These are phyloP conservation scores for Aspergillus fumigatus DNA, from an alignment of 2,329 filamentous ascomycete species.

Conservation along the genomic window DNA sequence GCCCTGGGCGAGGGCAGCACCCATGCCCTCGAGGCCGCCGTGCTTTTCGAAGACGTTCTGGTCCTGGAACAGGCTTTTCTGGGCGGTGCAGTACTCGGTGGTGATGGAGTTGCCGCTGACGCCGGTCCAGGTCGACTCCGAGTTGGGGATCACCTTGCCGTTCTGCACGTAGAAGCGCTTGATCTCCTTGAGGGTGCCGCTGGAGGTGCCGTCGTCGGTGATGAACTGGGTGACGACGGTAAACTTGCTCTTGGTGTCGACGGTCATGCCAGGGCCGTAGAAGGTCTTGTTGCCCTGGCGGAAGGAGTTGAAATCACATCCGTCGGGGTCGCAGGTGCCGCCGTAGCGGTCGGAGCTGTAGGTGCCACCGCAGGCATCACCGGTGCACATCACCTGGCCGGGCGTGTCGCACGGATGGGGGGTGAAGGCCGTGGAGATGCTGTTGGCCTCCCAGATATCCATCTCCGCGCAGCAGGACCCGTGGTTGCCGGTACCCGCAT, in stretches of 20 bases:
- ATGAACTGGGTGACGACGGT: slow-evolving; percentile 67
- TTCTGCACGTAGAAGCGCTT: slow-evolving; percentile 63
- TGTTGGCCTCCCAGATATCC: slow-evolving; percentile 69
- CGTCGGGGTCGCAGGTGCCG: slow-evolving; percentile 63
- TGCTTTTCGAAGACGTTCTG: slow-evolving; percentile 49
- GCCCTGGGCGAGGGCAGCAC: slow-evolving; percentile 50
- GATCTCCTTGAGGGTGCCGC: slow-evolving; percentile 56
- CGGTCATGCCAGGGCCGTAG: slow-evolving; percentile 56
- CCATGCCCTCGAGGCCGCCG: slow-evolving; percentile 56
- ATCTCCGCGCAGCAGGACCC: slow-evolving; percentile 66
- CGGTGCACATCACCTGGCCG: slow-evolving; percentile 50
- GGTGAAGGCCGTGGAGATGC: slow-evolving; percentile 59
- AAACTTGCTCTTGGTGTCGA: slow-evolving; percentile 57
- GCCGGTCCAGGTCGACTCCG: slow-evolving; percentile 42
- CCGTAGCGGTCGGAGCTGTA: slow-evolving; percentile 52
- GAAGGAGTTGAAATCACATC: slow-evolving; percentile 67
- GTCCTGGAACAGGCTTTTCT: slow-evolving; percentile 55
- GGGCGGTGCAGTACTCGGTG: slow-evolving; percentile 52
- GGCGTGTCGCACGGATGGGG: slow-evolving; percentile 58
- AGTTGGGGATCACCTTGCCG: slow-evolving; percentile 56
- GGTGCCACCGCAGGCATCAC: slow-evolving; percentile 51
- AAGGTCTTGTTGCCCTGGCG: slow-evolving; percentile 61
- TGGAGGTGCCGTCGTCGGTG: slow-evolving; percentile 46
- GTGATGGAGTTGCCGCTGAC: slow-evolving; percentile 54
- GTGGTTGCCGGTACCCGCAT: slow-evolving; percentile 49